These are phyloP conservation scores for Macrophomina tecta DNA, from an alignment of 2,329 filamentous ascomycete genomes.

Conservation along the genomic window DNA sequence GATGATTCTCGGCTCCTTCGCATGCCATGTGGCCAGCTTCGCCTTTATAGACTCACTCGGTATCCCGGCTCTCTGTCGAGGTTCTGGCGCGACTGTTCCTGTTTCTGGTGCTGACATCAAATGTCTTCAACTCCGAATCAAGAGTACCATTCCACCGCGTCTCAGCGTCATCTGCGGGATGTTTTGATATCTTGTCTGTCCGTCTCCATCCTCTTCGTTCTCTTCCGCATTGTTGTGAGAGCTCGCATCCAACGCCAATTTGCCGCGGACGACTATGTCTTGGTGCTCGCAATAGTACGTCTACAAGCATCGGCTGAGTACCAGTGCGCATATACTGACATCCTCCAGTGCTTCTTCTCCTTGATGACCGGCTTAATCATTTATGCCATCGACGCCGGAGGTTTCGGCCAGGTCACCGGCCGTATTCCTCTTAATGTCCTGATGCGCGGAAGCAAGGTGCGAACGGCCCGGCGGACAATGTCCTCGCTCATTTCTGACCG, in stretches of 20 bases:
- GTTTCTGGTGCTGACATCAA: background rate
- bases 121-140: background rate
- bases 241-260: slow-evolving; percentile 14
- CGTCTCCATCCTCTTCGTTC: slow-evolving; percentile 9
- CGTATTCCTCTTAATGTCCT: background rate
- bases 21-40: background rate
- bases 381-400: background rate
- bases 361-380: slow-evolving; percentile 3
- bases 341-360: background rate
- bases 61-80: background rate
- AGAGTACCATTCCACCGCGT: background rate
- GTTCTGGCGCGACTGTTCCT: background rate
- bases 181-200: slow-evolving; percentile 4
- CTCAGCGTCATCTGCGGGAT: background rate
- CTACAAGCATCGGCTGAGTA: too few species aligned
- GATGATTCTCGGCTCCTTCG: background rate
- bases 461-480: background rate
- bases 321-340: background rate
- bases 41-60: background rate
- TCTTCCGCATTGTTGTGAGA: background rate
- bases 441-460: background rate
- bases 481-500: background rate
- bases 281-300: slow-evolving; percentile 18
- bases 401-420: background rate
- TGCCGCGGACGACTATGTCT: slow-evolving; percentile 9